A percentile compares a stretch with the other conserved stretches of the same genome.
Conservation (phyloP, 2,329 filamentous ascomycete genomes). For the Trichophyton verrucosum region DNA sequence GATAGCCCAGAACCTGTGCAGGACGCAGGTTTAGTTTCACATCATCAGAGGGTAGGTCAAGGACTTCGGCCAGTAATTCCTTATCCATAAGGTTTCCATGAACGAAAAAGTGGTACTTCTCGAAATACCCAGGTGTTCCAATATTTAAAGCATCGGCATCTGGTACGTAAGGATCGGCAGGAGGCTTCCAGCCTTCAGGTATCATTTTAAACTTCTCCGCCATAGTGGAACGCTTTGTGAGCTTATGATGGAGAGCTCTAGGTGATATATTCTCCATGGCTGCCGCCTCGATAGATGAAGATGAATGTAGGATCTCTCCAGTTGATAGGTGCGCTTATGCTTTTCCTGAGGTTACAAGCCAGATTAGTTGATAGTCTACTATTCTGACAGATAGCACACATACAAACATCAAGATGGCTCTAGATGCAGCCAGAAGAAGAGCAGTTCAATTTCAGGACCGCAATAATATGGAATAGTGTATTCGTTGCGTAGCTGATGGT, state of each 20-base stretch:
- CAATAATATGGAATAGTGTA: too few species aligned
- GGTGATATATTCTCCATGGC: too few species aligned
- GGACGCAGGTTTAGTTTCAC: slow-evolving; percentile 13
- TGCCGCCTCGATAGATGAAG: too few species aligned
- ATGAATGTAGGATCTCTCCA: too few species aligned
- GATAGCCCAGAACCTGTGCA: slow-evolving; percentile 17
- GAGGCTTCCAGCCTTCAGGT: slow-evolving; percentile 2
- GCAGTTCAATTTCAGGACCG: too few species aligned
- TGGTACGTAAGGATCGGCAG: not conserved
- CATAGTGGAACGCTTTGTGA: slow-evolving; percentile 1
- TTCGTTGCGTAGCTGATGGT: too few species aligned
- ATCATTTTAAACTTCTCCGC: not conserved
- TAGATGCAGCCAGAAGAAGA: too few species aligned
- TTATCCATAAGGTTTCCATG: slow-evolving; percentile 26
- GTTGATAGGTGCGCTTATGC: too few species aligned
- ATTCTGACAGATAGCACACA: too few species aligned
- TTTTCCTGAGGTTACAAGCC: too few species aligned
- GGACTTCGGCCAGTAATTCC: slow-evolving; percentile 16
- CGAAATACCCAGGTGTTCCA: not conserved
- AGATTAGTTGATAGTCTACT: too few species aligned
- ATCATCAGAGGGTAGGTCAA: slow-evolving; percentile 12
- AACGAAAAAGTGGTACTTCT: slow-evolving; percentile 22
- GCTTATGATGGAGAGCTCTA: not conserved
- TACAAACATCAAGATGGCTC: too few species aligned
- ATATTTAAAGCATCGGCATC: not conserved